Conservation (phyloP, 2,329 filamentous ascomycete genomes). For the Diplodia mutila region DNA sequence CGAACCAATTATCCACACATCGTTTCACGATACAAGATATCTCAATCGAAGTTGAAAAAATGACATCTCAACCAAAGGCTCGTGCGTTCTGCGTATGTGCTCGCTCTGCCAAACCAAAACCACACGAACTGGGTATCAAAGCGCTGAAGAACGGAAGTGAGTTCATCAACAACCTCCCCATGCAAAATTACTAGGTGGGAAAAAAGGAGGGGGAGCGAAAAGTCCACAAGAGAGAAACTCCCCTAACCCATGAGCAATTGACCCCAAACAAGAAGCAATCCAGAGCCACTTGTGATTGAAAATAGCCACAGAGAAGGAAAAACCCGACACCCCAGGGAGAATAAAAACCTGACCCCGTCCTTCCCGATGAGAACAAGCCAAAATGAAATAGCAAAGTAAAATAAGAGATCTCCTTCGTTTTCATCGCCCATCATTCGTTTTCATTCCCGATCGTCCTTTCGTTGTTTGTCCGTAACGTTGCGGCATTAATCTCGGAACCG, state of each 20-base stretch:
- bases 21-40: not conserved
- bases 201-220: not conserved
- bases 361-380: not conserved
- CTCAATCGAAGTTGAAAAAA: not conserved
- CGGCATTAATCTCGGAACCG: not conserved
- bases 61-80: not conserved
- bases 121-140: constrained; percentile 16
- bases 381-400: not conserved
- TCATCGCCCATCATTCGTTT: constrained; percentile 13
- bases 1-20: not conserved
- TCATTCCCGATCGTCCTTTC: constrained; percentile 6
- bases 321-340: not conserved
- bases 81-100: not conserved
- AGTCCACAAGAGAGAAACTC: not conserved
- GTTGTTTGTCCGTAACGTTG: not conserved
- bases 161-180: constrained; percentile 14
- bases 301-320: not conserved
- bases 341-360: not conserved
- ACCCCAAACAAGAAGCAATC: constrained; percentile 5
- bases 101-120: not conserved
- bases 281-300: not conserved
- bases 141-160: constrained; percentile 17
- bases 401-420: constrained; percentile 1
- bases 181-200: not conserved
- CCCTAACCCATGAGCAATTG: not conserved